Conservation (phyloP, 73 alveolate species). For the Symbiodinium pilosum region DNA sequence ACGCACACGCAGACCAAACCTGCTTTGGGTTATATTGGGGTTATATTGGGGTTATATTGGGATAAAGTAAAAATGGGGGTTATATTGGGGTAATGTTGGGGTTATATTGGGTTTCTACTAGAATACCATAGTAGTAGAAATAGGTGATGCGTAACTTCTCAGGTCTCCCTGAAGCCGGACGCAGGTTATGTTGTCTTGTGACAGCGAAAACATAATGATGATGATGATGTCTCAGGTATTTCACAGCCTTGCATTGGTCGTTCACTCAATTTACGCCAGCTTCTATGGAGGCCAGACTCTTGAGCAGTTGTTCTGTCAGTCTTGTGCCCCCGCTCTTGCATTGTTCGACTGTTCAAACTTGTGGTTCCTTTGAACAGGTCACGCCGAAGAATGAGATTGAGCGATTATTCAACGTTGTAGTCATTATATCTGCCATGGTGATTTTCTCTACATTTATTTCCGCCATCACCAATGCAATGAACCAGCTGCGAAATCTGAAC, state of each 20-base stretch:
- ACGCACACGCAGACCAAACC: no score
- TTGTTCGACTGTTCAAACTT: not conserved
- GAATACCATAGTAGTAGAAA: no score
- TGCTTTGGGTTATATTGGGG: no score
- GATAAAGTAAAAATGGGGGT: no score
- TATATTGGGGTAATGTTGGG: no score
- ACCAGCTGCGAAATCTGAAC: constrained; percentile 87
- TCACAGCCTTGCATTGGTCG: constrained; percentile 89
- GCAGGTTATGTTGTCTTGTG: not conserved
- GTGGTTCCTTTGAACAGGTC: constrained; percentile 16
- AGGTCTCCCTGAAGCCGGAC: not conserved
- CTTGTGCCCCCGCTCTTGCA: not conserved
- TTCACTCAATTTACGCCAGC: constrained; percentile 93
- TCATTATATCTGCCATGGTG: constrained; percentile 93
- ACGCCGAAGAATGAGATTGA: constrained; percentile 61
- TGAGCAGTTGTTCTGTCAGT: not conserved
- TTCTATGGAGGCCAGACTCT: constrained; percentile 58
- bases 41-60: no score
- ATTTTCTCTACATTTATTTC: constrained; percentile 82
- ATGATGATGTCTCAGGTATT: constrained; percentile 6
- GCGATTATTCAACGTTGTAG: constrained; percentile 82
- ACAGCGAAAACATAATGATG: not conserved
- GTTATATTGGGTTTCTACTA: no score
- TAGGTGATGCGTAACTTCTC: not conserved
- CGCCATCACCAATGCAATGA: constrained; percentile 94